Evolutionary conservation across 2,329 filamentous ascomycete genomes (phyloP).

Genomic region (Teratosphaeria gauchensis): DNA sequence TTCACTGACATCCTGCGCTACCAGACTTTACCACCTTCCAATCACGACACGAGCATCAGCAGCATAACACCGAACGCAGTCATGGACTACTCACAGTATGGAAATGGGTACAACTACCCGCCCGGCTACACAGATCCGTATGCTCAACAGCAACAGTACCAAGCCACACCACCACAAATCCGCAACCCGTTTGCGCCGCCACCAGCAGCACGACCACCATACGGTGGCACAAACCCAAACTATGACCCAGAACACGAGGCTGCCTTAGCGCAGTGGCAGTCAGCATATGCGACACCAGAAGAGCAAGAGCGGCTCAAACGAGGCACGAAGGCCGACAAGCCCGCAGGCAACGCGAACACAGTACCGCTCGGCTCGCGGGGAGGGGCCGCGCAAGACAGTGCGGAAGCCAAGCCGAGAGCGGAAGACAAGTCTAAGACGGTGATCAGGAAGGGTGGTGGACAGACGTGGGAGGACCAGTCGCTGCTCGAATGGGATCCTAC

Average conservation of each 20-base stretch:
- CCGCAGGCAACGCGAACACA: constrained; percentile 5
- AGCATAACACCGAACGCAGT: neutral
- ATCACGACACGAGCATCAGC: too few relatives aligned
- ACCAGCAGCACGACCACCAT: constrained; percentile 34
- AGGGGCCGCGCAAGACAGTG: neutral
- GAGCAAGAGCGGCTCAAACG: constrained; percentile 14
- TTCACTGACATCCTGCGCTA: neutral
- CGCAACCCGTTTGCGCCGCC: constrained; percentile 67
- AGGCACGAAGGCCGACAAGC: constrained; percentile 5
- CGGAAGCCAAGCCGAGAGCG: neutral
- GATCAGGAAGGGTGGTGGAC: constrained; percentile 75
- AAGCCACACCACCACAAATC: constrained; percentile 52
- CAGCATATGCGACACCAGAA: constrained; percentile 27
- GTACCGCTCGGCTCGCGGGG: constrained; percentile 2
- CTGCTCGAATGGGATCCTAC: constrained; percentile 93
- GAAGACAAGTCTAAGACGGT: constrained; percentile 63
- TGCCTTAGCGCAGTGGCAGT: constrained; percentile 91
- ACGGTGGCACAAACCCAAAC: constrained; percentile 24
- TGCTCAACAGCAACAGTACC: constrained; percentile 31
- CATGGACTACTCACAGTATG: constrained; percentile 9
- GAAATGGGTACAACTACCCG: constrained; percentile 11
- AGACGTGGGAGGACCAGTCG: constrained; percentile 80
- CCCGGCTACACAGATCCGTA: constrained; percentile 30
- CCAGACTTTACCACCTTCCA: neutral
- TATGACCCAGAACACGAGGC: constrained; percentile 75